Percentiles rank a stretch among this genome's conserved stretches.
Evolutionary conservation across 2,329 filamentous ascomycete species (phyloP).

Genomic region (Hortaea sp.): DNA sequence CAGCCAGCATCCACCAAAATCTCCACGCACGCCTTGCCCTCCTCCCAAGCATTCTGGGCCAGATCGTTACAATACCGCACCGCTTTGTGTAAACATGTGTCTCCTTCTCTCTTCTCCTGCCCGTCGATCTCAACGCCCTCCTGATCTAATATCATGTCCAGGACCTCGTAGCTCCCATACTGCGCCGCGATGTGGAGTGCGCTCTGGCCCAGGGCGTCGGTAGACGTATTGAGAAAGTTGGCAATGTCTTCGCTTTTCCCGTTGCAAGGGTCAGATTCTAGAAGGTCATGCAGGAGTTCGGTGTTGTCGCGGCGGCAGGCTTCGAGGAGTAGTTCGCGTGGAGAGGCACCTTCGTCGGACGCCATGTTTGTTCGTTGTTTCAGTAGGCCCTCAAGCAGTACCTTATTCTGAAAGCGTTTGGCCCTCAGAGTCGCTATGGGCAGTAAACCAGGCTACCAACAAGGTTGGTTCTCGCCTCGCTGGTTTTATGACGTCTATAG

Average conservation of each 20-base stretch:
- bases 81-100: constrained; percentile 71
- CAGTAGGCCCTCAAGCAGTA: too few species aligned
- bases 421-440: too few species aligned
- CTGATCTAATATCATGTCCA: constrained; percentile 75
- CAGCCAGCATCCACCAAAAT: constrained; percentile 77
- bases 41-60: constrained; percentile 51
- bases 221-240: constrained; percentile 72
- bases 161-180: constrained; percentile 75
- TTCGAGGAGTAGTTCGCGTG: constrained; percentile 78
- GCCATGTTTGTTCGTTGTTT: constrained; percentile 9
- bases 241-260: constrained; percentile 53
- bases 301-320: constrained; percentile 89
- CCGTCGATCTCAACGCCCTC: constrained; percentile 79
- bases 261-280: constrained; percentile 42
- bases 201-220: constrained; percentile 77
- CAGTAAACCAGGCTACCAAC: too few species aligned
- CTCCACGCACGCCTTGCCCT: constrained; percentile 57
- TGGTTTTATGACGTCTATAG: too few species aligned
- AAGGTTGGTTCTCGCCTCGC: too few species aligned
- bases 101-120: constrained; percentile 57
- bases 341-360: constrained; percentile 63
- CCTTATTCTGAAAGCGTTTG: too few species aligned
- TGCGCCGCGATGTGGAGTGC: constrained; percentile 82
- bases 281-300: constrained; percentile 67
- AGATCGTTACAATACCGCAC: constrained; percentile 64